Base-by-base conservation (phyloP, 2,329 filamentous ascomycete genomes). In the Coniochaeta sp. region DNA sequence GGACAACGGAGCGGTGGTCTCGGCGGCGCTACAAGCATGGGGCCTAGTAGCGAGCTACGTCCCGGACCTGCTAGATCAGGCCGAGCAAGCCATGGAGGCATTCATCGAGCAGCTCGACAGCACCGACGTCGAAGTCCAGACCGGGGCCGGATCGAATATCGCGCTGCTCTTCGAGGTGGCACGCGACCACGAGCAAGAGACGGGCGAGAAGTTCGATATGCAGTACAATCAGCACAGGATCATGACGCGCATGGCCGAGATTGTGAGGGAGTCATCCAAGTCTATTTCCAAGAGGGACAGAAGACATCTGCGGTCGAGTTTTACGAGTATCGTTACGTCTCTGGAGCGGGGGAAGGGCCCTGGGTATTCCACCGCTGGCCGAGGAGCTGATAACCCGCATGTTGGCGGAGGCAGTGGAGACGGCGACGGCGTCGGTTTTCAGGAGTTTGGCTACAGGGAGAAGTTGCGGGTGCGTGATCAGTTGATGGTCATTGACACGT, bases 81-180 rank as follows among this genome's bases (percentile, higher is more conserved):
- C 88, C 34, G 87, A 91, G 64, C 76, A 84, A 30, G 88, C 90
- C 17, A 83, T 95, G 67, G 89, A 95, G 58, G 87, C 88, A 1
- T 91, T 96, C 66, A 86, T 90, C 47, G 91, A 96, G 55, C 92
- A 96, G 73, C 87, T 96, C 19, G 87, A 93, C 62, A 91, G 89
- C 70, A 80, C 80, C 34, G 87, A 91, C 61, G 77, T 86, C 0
- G 78, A 82, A 9, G 89, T 96, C 1, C 90, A 95, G 68, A 85
- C 91, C 54, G 85, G 88, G 3, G 89, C 91, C 0, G 91, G 89
- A 3, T 84, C 89, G 68, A 90, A 90, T 71, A 92, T 96, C 61
- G 91, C 91, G 0, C 78, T 96, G 10, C 79, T 96, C 12, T 93
- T 90, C 67, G 92, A 96, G 72, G 89, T 89, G 63, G 78, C 78